Conservation (phyloP, 345 rosid species). For the Brassica cretica region DNA sequence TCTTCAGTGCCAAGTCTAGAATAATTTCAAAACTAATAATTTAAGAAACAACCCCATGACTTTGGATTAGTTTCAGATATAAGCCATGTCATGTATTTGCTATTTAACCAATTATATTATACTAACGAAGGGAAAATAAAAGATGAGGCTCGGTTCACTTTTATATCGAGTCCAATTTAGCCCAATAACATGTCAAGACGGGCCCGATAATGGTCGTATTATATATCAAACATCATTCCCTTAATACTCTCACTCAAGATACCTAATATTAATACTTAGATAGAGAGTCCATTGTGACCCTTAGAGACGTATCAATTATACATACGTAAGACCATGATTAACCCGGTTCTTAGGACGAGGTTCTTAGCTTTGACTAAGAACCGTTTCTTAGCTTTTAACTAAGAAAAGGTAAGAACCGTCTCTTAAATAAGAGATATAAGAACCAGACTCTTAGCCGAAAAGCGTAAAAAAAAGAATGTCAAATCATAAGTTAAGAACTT, state of each 20-base stretch:
- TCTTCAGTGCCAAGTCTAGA: neutral
- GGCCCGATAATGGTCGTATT: neutral
- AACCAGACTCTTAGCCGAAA: too few relatives aligned
- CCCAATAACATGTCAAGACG: conserved; percentile 16
- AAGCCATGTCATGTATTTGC: neutral
- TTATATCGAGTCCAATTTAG: neutral
- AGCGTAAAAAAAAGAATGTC: too few relatives aligned
- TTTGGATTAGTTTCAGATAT: neutral
- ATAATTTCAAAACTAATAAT: neutral
- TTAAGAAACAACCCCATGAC: neutral
- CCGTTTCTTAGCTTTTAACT: too few relatives aligned
- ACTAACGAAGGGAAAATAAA: neutral
- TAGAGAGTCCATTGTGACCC: neutral
- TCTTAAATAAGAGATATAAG: too few relatives aligned
- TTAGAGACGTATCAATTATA: neutral
- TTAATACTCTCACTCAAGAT: too few relatives aligned
- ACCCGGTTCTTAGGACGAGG: too few relatives aligned
- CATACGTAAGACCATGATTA: neutral
- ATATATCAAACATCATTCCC: neutral
- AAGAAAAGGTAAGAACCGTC: too few relatives aligned
- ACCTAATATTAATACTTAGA: too few relatives aligned
- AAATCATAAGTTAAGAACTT: too few relatives aligned
- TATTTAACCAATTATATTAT: neutral
- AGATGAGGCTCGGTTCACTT: conserved; percentile 1
- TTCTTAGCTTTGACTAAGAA: too few relatives aligned